phyloP scores from a whole-genome alignment of 768 basidiomycete genomes.

The Termitomyces sp. region DNA sequence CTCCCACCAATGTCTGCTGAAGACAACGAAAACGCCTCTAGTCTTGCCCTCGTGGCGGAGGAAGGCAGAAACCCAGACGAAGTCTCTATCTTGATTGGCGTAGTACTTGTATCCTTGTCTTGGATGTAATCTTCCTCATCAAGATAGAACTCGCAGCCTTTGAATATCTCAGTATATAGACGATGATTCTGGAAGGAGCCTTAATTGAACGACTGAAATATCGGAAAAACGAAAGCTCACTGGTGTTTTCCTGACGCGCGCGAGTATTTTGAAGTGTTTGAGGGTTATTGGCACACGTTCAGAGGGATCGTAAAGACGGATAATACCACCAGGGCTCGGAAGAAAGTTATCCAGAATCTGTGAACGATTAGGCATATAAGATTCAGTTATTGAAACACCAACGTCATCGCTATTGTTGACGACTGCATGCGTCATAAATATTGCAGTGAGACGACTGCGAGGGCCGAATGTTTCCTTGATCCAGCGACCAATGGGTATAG shows the following conservation, averaged over 20 bases:
- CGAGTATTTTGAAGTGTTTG: constrained; percentile 73
- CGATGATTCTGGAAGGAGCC: constrained; percentile 35
- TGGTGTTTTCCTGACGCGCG: constrained; percentile 55
- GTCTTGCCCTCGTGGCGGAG: constrained; percentile 15
- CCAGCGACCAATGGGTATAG: constrained; percentile 55
- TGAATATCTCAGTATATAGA: constrained; percentile 57
- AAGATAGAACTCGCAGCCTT: constrained; percentile 62
- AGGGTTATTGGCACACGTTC: constrained; percentile 63
- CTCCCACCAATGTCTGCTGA: constrained; percentile 22
- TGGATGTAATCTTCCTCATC: constrained; percentile 65
- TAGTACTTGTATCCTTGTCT: constrained; percentile 14
- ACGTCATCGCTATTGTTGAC: constrained; percentile 56
- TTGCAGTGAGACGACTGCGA: constrained; percentile 52
- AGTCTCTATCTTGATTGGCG: constrained; percentile 38
- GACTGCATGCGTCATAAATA: constrained; percentile 70
- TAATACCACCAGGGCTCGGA: constrained; percentile 16
- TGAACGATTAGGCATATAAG: not conserved
- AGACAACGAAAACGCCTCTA: constrained; percentile 15
- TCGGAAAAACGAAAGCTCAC: constrained; percentile 31
- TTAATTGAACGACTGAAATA: not conserved
- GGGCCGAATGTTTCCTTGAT: constrained; percentile 50
- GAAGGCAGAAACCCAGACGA: constrained; percentile 20
- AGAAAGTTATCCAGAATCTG: constrained; percentile 48
- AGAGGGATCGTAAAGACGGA: constrained; percentile 3
- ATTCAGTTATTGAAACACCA: constrained; percentile 12